Percentiles rank a stretch among this genome's conserved stretches.
Conservation (phyloP, 177 flowering plant genomes). For the Vitis hybrid region DNA sequence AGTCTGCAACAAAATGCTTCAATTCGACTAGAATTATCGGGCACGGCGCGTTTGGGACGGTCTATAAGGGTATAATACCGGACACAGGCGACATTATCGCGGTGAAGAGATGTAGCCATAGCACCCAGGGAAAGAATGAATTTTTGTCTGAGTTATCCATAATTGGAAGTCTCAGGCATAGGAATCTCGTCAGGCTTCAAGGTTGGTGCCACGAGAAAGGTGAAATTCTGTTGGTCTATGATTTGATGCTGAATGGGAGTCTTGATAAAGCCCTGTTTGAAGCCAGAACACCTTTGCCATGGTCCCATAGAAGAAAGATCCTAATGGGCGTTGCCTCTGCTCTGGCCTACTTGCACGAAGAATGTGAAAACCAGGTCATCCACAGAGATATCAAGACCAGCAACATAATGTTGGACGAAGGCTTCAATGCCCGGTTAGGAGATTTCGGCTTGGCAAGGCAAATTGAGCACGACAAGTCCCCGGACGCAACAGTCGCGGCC, state of each 20-base stretch:
- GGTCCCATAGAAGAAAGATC: conserved; percentile 65
- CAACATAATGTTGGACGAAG: conserved; percentile 90
- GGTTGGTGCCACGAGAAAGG: conserved; percentile 99
- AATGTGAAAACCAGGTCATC: conserved; percentile 90
- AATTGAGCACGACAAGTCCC: conserved; percentile 80
- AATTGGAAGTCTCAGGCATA: conserved; percentile 88
- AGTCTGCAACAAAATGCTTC: conserved; percentile 67
- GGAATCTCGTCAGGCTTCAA: conserved; percentile 79
- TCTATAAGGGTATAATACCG: conserved; percentile 71
- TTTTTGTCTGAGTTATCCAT: conserved; percentile 85
- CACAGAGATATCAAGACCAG: conserved; percentile 90
- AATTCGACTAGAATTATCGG: conserved; percentile 67
- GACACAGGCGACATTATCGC: conserved; percentile 73
- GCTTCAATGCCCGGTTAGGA: conserved; percentile 79
- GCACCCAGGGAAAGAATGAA: conserved; percentile 68
- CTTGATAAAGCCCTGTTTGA: conserved; percentile 89
- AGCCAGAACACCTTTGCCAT: conserved; percentile 50
- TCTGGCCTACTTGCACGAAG: conserved; percentile 86
- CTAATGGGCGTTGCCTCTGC: conserved; percentile 88
- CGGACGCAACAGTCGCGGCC: conserved; percentile 86
- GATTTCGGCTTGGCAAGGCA: conserved; percentile 90
- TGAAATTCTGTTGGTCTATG: conserved; percentile 82
- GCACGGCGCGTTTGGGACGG: conserved; percentile 91
- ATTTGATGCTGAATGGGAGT: conserved; percentile 87
- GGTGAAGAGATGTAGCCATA: conserved; percentile 82